A percentile compares a stretch with the other conserved stretches of the same genome.
Conservation (phyloP, 2,329 filamentous ascomycete genomes). For the Xylariaceae sp. region DNA sequence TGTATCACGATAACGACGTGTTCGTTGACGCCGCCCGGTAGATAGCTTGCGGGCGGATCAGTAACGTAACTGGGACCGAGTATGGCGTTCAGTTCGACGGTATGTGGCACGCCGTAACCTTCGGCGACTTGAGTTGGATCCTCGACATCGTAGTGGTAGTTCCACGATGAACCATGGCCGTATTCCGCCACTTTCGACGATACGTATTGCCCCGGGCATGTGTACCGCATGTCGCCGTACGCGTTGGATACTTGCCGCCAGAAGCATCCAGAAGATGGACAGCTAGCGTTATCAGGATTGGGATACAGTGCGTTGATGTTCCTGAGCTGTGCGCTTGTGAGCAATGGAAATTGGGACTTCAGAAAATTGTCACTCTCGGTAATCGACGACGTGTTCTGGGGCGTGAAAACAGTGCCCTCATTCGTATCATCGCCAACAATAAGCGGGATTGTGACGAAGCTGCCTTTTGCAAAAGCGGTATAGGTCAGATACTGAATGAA, state of each 20-base stretch:
- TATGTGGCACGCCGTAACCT: conserved; percentile 66
- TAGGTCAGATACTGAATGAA: conserved; percentile 52
- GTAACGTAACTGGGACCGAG: conserved; percentile 60
- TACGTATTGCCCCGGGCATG: conserved; percentile 60
- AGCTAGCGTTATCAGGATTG: conserved; percentile 42
- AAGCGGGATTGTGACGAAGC: conserved; percentile 52
- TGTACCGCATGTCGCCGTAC: conserved; percentile 65
- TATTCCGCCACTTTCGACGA: conserved; percentile 35
- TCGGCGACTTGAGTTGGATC: conserved; percentile 51
- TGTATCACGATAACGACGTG: conserved; percentile 60
- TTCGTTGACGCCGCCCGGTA: conserved; percentile 49
- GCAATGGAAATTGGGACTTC: conserved; percentile 54
- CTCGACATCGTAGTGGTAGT: conserved; percentile 68
- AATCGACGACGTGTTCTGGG: conserved; percentile 44
- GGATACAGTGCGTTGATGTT: conserved; percentile 57
- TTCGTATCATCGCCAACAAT: conserved; percentile 60
- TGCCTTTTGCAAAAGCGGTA: conserved; percentile 44
- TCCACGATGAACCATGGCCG: conserved; percentile 49
- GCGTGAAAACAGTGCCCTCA: conserved; percentile 63
- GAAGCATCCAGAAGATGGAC: conserved; percentile 49
- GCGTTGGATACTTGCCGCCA: conserved; percentile 58
- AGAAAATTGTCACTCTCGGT: conserved; percentile 54
- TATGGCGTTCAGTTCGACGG: conserved; percentile 63
- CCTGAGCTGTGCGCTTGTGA: conserved; percentile 49
- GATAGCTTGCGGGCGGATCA: conserved; percentile 53